Base-by-base conservation (phyloP, 768 basidiomycete species). In the Thelephora ganbajun region DNA sequence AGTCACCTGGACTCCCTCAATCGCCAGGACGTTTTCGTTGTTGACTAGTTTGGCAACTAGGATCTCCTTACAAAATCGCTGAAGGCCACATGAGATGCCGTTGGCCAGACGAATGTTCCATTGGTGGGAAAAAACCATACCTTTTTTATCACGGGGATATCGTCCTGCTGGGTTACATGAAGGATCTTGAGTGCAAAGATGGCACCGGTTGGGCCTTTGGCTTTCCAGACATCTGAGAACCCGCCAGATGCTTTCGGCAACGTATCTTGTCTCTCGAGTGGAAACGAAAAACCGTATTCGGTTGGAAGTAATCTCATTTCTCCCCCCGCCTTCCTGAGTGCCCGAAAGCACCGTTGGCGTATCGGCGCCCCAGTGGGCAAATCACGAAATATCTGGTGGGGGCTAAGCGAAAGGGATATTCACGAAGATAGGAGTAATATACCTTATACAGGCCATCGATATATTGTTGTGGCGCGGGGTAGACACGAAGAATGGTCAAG, bases 101-200 rank as follows among this genome's bases (percentile, higher is more conserved):
- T 30, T 30, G 26, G 26, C 5, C 9, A 30, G 9, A 30, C 26
- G 5, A 30, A 9, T 4, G 26, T 4, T 9, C 4, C 26, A n/a
- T n/a, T n/a, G n/a, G n/a, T n/a, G n/a, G 26, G 26, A 30, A 9
- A 30, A 30, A 14, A 16, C 11, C 39, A 11, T 7, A 22, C 39
- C 39, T 41, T 41, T 22, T 18, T 2, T 16, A 41, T 41, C 9
- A 18, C 22, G 11, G 9, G 1, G 11, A 18, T 7, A 22, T 41
- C 12, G 7, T 41, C 18, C 12, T 11, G 12, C 6, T 5, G 11
- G 33, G 36, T 11, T n/a, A 48, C 20, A 19, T 20, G 18, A 14
- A 6, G 16, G 34, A 36, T 23, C 33, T 48, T 48, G 18, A 48
- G 47, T 7, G 47, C 47, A 41, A 44, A 33, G 37, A 35, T 44